Percentiles rank a stretch among this genome's conserved stretches.
phyloP scores from a whole-genome alignment of 805 yeast species.

The Monosporozyma siamensis region DNA sequence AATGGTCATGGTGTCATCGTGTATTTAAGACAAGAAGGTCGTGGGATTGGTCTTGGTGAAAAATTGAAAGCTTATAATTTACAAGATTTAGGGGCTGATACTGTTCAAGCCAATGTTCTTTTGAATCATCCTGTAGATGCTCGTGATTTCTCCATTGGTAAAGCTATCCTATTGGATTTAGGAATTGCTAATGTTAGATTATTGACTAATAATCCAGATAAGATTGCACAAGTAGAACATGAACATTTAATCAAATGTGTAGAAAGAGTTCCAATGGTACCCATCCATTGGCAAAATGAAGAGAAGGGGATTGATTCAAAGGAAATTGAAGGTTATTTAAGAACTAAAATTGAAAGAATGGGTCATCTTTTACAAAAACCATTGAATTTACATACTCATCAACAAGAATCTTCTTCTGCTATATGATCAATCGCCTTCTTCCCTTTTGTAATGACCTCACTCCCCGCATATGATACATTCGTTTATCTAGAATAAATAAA shows the following conservation, averaged over 20 bases:
- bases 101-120: slow-evolving; percentile 89
- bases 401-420: too few species aligned
- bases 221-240: slow-evolving; percentile 91
- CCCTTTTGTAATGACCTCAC: neutral
- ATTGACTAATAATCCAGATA: slow-evolving; percentile 93
- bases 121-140: slow-evolving; percentile 96
- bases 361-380: slow-evolving; percentile 73
- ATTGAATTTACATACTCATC: slow-evolving; percentile 22
- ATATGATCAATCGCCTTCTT: too few species aligned
- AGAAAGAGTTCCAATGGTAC: slow-evolving; percentile 94
- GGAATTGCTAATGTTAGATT: slow-evolving; percentile 64
- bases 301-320: slow-evolving; percentile 63
- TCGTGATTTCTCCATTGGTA: slow-evolving; percentile 88
- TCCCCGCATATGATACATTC: too few species aligned
- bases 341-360: slow-evolving; percentile 94
- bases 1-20: slow-evolving; percentile 90
- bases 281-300: slow-evolving; percentile 71
- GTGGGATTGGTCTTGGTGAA: slow-evolving; percentile 98
- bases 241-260: slow-evolving; percentile 62
- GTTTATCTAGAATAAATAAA: too few species aligned
- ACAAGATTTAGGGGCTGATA: slow-evolving; percentile 97
- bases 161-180: slow-evolving; percentile 81
- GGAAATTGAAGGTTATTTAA: slow-evolving; percentile 86
- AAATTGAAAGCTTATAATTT: slow-evolving; percentile 92
- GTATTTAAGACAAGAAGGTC: slow-evolving; percentile 92